A percentile compares a stretch with the other conserved stretches of the same genome.
Evolutionary conservation across 108 stramenopile genomes (phyloP).

Genomic region (Hondaea fermentalgiana): DNA sequence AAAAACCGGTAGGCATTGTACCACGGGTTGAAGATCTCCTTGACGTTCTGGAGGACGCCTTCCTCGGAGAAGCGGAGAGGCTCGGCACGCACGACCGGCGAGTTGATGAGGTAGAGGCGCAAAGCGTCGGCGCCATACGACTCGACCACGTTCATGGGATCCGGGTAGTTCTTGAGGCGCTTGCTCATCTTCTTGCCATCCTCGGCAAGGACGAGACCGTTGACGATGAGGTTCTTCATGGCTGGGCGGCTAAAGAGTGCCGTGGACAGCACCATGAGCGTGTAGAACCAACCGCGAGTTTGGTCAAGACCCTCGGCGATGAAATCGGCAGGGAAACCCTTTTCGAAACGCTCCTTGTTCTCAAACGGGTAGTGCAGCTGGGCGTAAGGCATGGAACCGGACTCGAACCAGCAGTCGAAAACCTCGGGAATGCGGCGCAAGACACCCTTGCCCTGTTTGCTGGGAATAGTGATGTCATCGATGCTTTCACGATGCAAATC

Average conservation of each 20-base stretch:
- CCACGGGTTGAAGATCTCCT: conserved; percentile 92
- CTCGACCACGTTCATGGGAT: conserved; percentile 76
- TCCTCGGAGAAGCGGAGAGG: conserved; percentile 88
- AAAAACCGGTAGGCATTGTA: conserved; percentile 98
- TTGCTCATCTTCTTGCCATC: conserved; percentile 99
- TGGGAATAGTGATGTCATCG: conserved; percentile 87
- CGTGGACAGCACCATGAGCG: conserved; percentile 96
- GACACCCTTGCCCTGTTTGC: conserved; percentile 75
- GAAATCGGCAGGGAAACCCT: conserved; percentile 93
- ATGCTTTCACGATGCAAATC: conserved; percentile 93
- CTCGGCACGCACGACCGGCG: conserved; percentile 96
- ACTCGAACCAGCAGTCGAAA: conserved; percentile 99
- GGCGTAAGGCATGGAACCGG: conserved; percentile 99
- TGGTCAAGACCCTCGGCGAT: conserved; percentile 99
- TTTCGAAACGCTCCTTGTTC: conserved; percentile 87
- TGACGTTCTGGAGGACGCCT: conserved; percentile 91
- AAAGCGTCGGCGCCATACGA: conserved; percentile 97
- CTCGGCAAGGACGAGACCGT: conserved; percentile 88
- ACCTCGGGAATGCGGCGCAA: conserved; percentile 91
- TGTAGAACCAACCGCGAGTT: conserved; percentile 99
- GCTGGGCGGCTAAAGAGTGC: conserved; percentile 95
- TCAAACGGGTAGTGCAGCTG: conserved; percentile 99
- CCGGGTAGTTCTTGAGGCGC: conserved; percentile 96
- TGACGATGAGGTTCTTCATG: conserved; percentile 96
- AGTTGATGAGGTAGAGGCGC: conserved; percentile 98